Conservation (phyloP, 148 eudicot genomes). For the Diospyros kaki region DNA sequence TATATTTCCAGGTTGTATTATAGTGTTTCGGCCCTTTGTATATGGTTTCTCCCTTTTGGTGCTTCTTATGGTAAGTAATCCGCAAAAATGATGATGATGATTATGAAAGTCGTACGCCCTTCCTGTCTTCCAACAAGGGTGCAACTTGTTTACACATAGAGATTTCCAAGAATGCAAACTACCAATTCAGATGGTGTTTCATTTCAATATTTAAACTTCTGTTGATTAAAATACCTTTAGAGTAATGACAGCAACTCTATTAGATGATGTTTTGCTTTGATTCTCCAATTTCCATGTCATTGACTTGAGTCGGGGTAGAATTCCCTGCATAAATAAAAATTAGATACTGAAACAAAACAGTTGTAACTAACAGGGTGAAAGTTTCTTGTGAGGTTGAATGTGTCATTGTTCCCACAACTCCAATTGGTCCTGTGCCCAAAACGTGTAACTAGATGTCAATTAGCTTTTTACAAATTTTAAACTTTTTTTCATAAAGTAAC, state of each 20-base stretch:
- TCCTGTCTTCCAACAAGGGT: background rate
- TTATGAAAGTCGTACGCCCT: background rate
- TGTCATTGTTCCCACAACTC: background rate
- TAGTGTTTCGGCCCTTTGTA: no score
- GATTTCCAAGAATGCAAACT: background rate
- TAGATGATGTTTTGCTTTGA: slow-evolving; percentile 2
- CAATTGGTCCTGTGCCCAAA: background rate
- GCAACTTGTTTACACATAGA: background rate
- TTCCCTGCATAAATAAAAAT: slow-evolving; percentile 18
- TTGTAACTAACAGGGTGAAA: background rate
- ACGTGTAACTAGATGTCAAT: background rate
- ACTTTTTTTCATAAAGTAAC: background rate
- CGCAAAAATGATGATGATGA: background rate
- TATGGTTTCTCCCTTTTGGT: no score
- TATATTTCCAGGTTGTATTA: no score
- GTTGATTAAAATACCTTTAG: slow-evolving; percentile 21
- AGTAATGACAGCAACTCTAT: slow-evolving; percentile 23
- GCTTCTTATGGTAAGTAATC: no score
- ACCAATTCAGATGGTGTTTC: background rate
- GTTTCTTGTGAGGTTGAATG: background rate
- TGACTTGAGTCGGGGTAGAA: slow-evolving; percentile 30
- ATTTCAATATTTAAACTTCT: background rate
- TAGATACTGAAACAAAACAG: background rate
- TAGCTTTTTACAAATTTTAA: background rate
- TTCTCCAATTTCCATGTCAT: slow-evolving; percentile 33